These are phyloP conservation scores for Apiospora hydei DNA, from an alignment of 2,329 filamentous ascomycete species.

Conservation along the genomic window DNA sequence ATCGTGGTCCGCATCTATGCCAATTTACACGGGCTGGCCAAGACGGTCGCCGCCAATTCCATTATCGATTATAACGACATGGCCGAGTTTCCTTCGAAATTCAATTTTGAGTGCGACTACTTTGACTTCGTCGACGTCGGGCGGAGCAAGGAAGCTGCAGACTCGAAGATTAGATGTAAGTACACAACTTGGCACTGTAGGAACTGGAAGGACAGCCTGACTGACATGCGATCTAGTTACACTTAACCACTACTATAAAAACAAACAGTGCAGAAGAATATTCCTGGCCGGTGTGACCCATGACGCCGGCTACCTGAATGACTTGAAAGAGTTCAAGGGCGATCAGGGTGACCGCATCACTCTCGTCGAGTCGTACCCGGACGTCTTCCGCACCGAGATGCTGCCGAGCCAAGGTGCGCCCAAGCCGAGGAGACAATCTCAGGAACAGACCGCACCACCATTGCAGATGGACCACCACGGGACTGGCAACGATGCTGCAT, in stretches of 20 bases:
- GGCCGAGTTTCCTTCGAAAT: not conserved
- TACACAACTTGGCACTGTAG: not conserved
- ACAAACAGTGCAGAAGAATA: not conserved
- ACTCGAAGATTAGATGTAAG: not conserved
- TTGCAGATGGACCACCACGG: not conserved
- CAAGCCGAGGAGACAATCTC: not conserved
- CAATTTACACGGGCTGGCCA: not conserved
- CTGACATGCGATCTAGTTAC: not conserved
- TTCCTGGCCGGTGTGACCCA: not conserved
- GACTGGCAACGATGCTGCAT: not conserved
- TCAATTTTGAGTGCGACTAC: not conserved
- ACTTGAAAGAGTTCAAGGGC: not conserved
- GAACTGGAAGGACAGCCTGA: not conserved
- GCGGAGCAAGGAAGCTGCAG: not conserved
- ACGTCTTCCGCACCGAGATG: not conserved
- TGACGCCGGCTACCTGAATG: not conserved
- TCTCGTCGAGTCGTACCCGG: not conserved
- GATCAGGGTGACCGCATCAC: not conserved
- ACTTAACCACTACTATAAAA: not conserved
- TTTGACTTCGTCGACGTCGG: not conserved
- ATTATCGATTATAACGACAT: not conserved
- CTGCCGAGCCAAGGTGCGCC: not conserved
- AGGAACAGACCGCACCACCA: not conserved
- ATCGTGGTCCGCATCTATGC: not conserved
- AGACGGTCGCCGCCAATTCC: not conserved